Base-by-base conservation (phyloP, 768 basidiomycete species). In the Leccinellum albellum region DNA sequence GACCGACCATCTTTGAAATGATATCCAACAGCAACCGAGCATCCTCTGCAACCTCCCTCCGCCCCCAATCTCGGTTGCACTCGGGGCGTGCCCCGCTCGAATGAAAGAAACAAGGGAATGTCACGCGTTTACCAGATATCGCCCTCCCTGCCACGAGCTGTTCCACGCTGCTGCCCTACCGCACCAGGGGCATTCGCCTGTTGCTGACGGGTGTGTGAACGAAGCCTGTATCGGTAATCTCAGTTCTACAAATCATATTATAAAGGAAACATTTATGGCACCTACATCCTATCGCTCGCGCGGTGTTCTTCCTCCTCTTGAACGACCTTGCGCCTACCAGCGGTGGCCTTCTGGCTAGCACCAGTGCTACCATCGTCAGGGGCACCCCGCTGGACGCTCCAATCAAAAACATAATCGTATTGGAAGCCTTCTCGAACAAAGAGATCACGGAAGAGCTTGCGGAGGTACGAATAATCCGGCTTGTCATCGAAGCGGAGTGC, bases 401-500 rank as follows among this genome's bases (percentile, higher is more conserved):
- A 99, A 74, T 99, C 97, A 67, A 99, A 99, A 69, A 98, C 93
- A 66, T 98, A 99, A 74, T 99, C 97, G 73, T 99, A 99, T 78
- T 98, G 94, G 80, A 91, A 98, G 54, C 95, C 94, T 72, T 97
- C 95, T 49, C 94, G 89, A 54, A 95, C 93, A 65, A 98, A 98
- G 56, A 98, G 84, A 72, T 98, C 95, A 48, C 94, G 88, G 92
- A 99, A 99, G 56, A 98, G 85, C 79, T 99, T 99, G 79, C 97
- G 93, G 8, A 99, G 85, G 79, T 99, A 99, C 5, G 95, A 98
- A 74, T 99, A 98, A 77, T 99, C 96, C 29, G 97, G 97, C 79
- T 99, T 99, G 83, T 99, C 97, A 70, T 99, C 97, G 75, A 99
- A 99, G 69, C 96, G 93, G 58, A 99, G 89, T 44, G 96, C 95